Base-by-base conservation (phyloP, 139 green algal species). In the Klebsormidium nitens region DNA sequence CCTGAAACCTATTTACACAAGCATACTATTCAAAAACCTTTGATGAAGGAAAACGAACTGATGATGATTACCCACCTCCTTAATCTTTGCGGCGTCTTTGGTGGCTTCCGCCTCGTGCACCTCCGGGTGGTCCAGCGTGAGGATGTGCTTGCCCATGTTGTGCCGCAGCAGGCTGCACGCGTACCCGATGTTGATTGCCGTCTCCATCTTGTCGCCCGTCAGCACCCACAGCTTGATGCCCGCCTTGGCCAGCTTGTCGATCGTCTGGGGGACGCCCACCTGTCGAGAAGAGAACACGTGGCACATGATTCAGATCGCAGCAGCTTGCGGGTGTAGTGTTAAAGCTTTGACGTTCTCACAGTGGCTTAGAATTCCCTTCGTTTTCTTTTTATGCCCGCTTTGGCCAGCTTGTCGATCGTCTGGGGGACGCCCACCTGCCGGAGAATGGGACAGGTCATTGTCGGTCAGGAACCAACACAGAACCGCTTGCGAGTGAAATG, bases 361-460 rank as follows among this genome's bases (percentile, higher is more conserved):
- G n/a, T n/a, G n/a, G n/a, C n/a, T n/a, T n/a, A n/a, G n/a, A n/a
- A n/a, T n/a, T n/a, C n/a, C n/a, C n/a, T n/a, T n/a, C n/a, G n/a
- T n/a, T n/a, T n/a, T n/a, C n/a, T n/a, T n/a, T n/a, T n/a, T n/a
- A 89, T 85, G 72, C 76, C 79, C 23, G 84, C 84, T 26, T 52
- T 46, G 2, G 46, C 48, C 50, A 89, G 73, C 47, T 31, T 1
- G 32, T 67, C 74, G 36, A 84, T 77, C 0, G 76, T 36, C 46
- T 85, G 63, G 3, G 94, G 92, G 55, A 99, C 94, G 19, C 94
- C 94, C 36, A 93, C 84, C 70, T 85, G 79, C n/a, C 95, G 87
- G 36, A 31, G 19, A 47, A n/a, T n/a, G n/a, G n/a, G n/a, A n/a
- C n/a, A n/a, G n/a, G n/a, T n/a, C n/a, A n/a, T n/a, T n/a, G n/a